Evolutionary conservation across 2,329 filamentous ascomycete species (phyloP).

Genomic region (Amauroascus niger): DNA sequence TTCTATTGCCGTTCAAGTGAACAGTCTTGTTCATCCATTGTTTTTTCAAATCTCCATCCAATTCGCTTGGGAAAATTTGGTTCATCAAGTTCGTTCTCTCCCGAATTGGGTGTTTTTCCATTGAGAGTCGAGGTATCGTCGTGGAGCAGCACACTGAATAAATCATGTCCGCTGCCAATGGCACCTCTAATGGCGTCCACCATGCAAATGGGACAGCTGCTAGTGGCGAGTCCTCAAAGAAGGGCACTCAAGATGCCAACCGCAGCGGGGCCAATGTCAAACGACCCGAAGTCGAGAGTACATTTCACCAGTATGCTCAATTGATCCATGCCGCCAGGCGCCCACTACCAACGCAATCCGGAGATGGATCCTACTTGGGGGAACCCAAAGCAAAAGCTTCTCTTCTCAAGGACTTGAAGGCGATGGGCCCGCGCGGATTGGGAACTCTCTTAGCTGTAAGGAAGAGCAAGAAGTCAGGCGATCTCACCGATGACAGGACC

Average conservation of each 20-base stretch:
- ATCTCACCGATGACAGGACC: conserved; percentile 61
- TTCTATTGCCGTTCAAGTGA: neutral
- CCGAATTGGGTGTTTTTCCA: neutral
- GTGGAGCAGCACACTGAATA: neutral
- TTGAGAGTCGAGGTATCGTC: neutral
- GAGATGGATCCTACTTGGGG: conserved; percentile 51
- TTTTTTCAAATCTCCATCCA: neutral
- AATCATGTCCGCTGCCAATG: neutral
- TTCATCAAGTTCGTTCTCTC: neutral
- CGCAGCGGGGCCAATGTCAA: conserved; percentile 26
- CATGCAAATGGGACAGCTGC: conserved; percentile 1
- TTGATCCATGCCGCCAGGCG: conserved; percentile 47
- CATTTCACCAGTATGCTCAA: conserved; percentile 39
- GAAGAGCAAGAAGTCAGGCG: conserved; percentile 53
- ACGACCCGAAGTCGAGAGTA: conserved; percentile 32
- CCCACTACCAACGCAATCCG: conserved; percentile 55
- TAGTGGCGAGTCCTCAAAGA: neutral
- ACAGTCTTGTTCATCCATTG: neutral
- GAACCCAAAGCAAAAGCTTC: conserved; percentile 43
- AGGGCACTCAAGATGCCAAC: neutral
- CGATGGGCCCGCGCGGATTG: conserved; percentile 49
- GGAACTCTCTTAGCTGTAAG: conserved; percentile 54
- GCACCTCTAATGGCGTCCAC: conserved; percentile 3
- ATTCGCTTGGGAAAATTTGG: neutral
- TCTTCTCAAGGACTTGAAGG: conserved; percentile 49